Conservation (phyloP, 768 basidiomycete genomes). For the Lactarius deliciosus region DNA sequence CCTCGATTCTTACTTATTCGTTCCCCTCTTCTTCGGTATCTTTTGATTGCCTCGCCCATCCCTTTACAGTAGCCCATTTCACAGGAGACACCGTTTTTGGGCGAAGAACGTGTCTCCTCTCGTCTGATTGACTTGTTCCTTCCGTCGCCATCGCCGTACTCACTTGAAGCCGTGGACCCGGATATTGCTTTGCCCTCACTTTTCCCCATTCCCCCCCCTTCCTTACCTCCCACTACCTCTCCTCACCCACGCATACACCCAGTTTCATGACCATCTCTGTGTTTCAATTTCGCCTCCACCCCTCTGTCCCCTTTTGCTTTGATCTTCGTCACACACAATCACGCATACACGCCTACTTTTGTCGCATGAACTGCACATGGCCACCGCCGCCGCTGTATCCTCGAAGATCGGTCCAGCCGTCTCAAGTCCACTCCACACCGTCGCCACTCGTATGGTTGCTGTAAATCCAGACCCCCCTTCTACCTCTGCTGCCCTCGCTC, state of each 20-base stretch:
- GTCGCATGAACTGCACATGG: conserved; percentile 42
- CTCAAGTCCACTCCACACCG: conserved; percentile 48
- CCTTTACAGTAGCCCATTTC: not conserved
- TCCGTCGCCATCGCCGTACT: not conserved
- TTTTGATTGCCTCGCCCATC: not conserved
- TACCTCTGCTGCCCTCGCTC: not conserved
- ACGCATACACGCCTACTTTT: not conserved
- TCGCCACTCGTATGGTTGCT: conserved; percentile 38
- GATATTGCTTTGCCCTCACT: not conserved
- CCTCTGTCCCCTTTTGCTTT: not conserved
- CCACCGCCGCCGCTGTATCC: conserved; percentile 43
- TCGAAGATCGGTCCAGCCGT: conserved; percentile 40
- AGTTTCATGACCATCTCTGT: not conserved
- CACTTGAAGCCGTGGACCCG: not conserved
- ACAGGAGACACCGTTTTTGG: not conserved
- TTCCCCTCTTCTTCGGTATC: not conserved
- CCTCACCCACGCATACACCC: not conserved
- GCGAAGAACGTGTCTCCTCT: not conserved
- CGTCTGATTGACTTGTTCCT: conserved; percentile 4
- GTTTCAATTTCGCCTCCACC: not conserved
- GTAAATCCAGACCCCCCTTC: not conserved
- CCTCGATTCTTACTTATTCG: not conserved
- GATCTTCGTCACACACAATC: not conserved
- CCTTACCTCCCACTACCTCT: not conserved
- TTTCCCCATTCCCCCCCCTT: not conserved